These are phyloP conservation scores for Casuarina equisetifolia DNA, from an alignment of 306 rosid species.

Conservation along the genomic window DNA sequence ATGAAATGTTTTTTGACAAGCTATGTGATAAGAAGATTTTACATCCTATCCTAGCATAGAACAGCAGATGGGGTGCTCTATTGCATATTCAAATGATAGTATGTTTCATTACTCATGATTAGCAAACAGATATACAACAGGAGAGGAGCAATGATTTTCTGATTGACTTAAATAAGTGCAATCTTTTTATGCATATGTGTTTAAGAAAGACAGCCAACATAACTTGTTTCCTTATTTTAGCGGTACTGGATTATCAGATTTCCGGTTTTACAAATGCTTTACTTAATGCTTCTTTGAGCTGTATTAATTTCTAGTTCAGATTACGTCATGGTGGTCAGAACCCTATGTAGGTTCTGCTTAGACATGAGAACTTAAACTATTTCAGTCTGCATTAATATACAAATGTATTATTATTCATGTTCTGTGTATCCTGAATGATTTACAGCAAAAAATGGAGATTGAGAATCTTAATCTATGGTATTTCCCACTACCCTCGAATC, in stretches of 20 bases:
- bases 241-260: slow-evolving; percentile 10
- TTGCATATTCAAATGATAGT: neutral
- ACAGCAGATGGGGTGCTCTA: neutral
- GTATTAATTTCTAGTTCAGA: slow-evolving; percentile 18
- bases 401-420: slow-evolving; percentile 18
- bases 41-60: neutral
- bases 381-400: slow-evolving; percentile 4
- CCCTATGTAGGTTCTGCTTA: slow-evolving; percentile 5
- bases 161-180: neutral
- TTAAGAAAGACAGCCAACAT: neutral
- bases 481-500: slow-evolving; percentile 78
- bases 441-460: slow-evolving; percentile 54
- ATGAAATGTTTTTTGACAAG: neutral
- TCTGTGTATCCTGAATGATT: slow-evolving; percentile 27
- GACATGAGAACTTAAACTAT: neutral
- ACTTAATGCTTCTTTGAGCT: neutral
- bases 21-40: neutral
- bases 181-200: neutral
- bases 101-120: neutral
- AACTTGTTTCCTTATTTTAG: neutral
- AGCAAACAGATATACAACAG: neutral
- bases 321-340: slow-evolving; percentile 10
- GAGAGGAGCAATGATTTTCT: neutral
- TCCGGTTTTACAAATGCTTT: slow-evolving; percentile 3
- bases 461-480: slow-evolving; percentile 75